Base-by-base conservation (phyloP, 1,139 yeast genomes). In the Hemisphaericaspora xylanilytica region DNA sequence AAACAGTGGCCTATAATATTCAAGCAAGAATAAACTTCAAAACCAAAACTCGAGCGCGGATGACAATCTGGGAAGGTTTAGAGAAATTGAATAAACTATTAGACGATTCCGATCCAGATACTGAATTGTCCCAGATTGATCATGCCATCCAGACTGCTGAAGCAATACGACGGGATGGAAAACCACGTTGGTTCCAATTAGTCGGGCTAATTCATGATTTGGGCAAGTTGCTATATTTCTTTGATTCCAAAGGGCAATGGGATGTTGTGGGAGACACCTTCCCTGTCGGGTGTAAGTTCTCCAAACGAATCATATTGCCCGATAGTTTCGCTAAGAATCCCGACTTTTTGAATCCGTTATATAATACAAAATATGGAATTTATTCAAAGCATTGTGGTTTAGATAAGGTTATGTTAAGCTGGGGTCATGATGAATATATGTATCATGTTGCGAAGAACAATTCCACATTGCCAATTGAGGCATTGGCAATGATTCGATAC, bases 381-480 rank as follows among this genome's bases (percentile, higher is more conserved):
- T 82, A 82, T 53, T 71, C 77, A 29, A 75, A 74, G 39, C 71
- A 77, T 41, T 81, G 88, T 58, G 89, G 89, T 0, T 58, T 82
- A 30, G 85, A 79, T 43, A 78, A 79, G 36, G 86, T 82, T 13
- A 80, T 82, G 85, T 61, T 82, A 34, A 80, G 86, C 41, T 82
- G 88, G 88, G 89, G 89, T 6, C 89, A 82, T 51, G 89, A 82
- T 53, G 89, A 82, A 54, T 82, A 82, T 58, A 80, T 82, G 85
- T 82, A 80, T 51, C 86, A 82, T 53, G 66, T 82, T 28, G 86
- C 86, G 6, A 81, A 80, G 53, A 66, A 69, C 40, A 81, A 79
- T 51, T 79, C 85, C 9, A 76, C 71, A 0, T 61, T 82, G 35
- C 88, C 88, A 0, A 73, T 69, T 2, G 84, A 81, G 51, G 88